Base-by-base conservation (phyloP, 2,329 filamentous ascomycete species). In the Pseudogymnoascus sp. region DNA sequence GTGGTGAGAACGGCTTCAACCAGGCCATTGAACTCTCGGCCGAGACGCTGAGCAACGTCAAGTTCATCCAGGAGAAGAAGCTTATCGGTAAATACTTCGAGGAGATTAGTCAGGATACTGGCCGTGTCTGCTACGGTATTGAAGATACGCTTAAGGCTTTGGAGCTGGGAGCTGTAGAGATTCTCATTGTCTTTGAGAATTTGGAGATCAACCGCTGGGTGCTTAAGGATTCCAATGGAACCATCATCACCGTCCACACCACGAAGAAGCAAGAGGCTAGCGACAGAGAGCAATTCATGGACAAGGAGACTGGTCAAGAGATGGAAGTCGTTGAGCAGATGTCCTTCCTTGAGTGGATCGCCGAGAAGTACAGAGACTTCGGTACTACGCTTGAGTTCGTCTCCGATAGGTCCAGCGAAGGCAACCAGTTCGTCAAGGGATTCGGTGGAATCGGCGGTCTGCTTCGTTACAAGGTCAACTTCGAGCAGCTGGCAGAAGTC, bases 51-150 rank as follows among this genome's bases (percentile, higher is more conserved):
- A 90, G 92, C 77, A 99, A 97, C 74, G 94, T 99, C 83, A 99
- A 99, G 79, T 99, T 99, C 76, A 97, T 99, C 74, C 94, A 99
- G 78, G 94, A 99, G 83, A 99, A 99, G 88, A 99, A 97, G 81
- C 86, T 99, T 65, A 99, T 99, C 72, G 93, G 93, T 74, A 91
- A 90, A 74, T 99, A 99, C 81, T 99, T 99, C 71, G 92, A 99
- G 74, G 93, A 99, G 77, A 97, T 99, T 72, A 96, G 91, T 74
- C 91, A 96, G 77, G 94, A 99, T 73, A 96, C 89, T 59, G 94
- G 94, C 68, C 94, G 91, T 73, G 87, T 99, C 68, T 99, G 94
- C 81, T 99, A 99, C 75, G 91, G 94, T 81, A 88, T 99, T 65
- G 94, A 97, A 1, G 95, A 99, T 74, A 99, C 94, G 14, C 81